A percentile compares a stretch with the other conserved stretches of the same genome.
These are phyloP conservation scores for Trichocladium uniseriatum DNA, from an alignment of 495 filamentous ascomycete species.

Conservation along the genomic window DNA sequence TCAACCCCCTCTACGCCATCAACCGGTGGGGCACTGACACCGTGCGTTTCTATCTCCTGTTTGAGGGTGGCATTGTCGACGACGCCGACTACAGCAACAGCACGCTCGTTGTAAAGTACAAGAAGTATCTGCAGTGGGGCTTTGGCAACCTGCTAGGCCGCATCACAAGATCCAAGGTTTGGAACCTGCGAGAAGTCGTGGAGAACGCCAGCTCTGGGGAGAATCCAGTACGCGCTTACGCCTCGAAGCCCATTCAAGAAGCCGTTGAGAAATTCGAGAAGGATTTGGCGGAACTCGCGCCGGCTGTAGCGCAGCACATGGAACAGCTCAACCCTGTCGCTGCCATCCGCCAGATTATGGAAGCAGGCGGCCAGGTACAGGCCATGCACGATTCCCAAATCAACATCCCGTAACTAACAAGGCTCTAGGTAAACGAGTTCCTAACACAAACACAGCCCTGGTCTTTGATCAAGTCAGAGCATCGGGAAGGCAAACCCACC, in stretches of 20 bases:
- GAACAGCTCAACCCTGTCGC: constrained; percentile 50
- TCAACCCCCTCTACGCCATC: constrained; percentile 89
- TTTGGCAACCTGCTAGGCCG: constrained; percentile 73
- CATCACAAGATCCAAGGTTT: constrained; percentile 55
- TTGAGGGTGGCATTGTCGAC: constrained; percentile 60
- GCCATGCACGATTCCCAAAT: background rate
- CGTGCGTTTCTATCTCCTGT: constrained; percentile 78
- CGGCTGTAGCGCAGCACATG: constrained; percentile 48
- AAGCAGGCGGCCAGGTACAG: constrained; percentile 45
- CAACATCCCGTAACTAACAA: constrained; percentile 11
- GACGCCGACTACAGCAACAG: constrained; percentile 81
- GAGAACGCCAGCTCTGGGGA: background rate
- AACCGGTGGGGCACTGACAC: constrained; percentile 79
- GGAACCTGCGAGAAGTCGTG: constrained; percentile 51
- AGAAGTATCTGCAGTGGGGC: constrained; percentile 60
- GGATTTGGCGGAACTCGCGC: background rate
- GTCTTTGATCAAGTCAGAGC: constrained; percentile 15
- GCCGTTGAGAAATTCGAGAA: background rate
- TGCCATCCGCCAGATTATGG: constrained; percentile 60
- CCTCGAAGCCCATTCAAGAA: background rate
- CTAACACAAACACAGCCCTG: constrained; percentile 37
- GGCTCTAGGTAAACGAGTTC: constrained; percentile 59
- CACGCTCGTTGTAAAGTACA: constrained; percentile 65
- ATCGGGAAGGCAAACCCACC: background rate
- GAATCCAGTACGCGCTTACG: background rate